Percentiles rank a stretch among this genome's conserved stretches.
These are phyloP conservation scores for Globisporangium megalacanthum DNA, from an alignment of 352 stramenopile genomes.

Conservation along the genomic window DNA sequence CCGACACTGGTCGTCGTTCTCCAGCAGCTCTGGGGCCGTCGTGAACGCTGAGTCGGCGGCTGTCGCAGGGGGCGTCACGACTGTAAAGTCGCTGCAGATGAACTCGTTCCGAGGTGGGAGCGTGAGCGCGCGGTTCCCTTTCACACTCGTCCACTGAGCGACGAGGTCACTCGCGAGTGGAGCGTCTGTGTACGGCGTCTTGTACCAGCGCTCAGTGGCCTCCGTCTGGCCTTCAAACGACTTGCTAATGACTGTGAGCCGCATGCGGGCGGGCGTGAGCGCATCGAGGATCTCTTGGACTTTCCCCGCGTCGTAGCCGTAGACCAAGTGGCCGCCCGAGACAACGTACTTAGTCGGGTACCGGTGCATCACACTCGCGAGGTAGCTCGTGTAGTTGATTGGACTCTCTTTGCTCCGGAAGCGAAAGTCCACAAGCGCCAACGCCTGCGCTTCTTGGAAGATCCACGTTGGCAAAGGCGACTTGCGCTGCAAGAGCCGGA, in stretches of 20 bases:
- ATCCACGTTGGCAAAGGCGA: conserved; percentile 34
- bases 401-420: conserved; percentile 81
- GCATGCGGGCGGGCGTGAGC: conserved; percentile 48
- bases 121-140: conserved; percentile 27
- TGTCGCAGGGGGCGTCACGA: conserved; percentile 21
- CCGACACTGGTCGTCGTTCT: conserved; percentile 37
- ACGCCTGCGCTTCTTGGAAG: conserved; percentile 56
- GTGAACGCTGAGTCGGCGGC: conserved; percentile 4
- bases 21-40: conserved; percentile 4
- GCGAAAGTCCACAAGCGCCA: conserved; percentile 53
- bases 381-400: conserved; percentile 62
- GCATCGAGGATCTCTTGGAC: conserved; percentile 47
- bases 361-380: conserved; percentile 63
- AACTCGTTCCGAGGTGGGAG: conserved; percentile 70
- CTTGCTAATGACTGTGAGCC: conserved; percentile 64
- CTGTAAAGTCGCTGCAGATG: conserved; percentile 67
- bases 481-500: conserved; percentile 42
- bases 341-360: conserved; percentile 60
- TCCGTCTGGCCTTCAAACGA: conserved; percentile 49
- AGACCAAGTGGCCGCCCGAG: conserved; percentile 52
- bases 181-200: conserved; percentile 49
- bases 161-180: conserved; percentile 30
- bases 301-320: conserved; percentile 54
- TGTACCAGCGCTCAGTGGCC: conserved; percentile 59
- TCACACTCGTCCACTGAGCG: conserved; percentile 27